Base-by-base conservation (phyloP, 75 land plant species). In the Picea sitchensis region DNA sequence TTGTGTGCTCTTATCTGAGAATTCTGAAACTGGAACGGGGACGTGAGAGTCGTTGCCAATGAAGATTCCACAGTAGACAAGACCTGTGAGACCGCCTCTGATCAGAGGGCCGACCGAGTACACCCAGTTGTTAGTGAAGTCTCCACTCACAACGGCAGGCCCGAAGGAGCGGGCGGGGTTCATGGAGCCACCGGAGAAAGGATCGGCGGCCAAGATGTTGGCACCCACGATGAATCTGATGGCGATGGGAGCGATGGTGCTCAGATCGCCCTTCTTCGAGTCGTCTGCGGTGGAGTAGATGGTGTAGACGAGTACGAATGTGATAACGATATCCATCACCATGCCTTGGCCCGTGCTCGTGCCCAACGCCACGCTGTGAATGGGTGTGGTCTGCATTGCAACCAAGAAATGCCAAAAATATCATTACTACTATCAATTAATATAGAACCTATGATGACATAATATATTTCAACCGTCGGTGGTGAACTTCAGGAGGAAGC, bases 401-500 rank as follows among this genome's bases (percentile, higher is more conserved):
- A 41, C 4, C 3, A 41, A 58, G 9, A 1, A 17, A 36, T 5
- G 26, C 5, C 44, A 41, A 41, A 4, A 41, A 41, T 41, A 36
- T 2, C 3, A 36, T 36, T 36, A 36, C 38, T 36, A 36, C 3
- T 36, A 36, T 36, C 2, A 36, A 36, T 36, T 36, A 36, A 14
- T 2, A 0, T 56, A 3, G 9, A 62, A 0, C 38, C 38, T 36
- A 36, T 36, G 38, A 36, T 36, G 3, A 36, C 38, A 36, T 3
- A 36, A 36, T 3, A 36, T 36, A 1, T 36, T 36, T 1, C 2
- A 75, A 72, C 87, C 88, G 17, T 80, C 82, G 15, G 89, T 88
- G 77, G 81, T 82, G 65, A 76, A 34, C 77, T 87, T 87, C 65
- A 92, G 87, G 60, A 89, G 89, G 75, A 65, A 82, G 59, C 89